These are phyloP conservation scores for Albophoma yamanashiensis DNA, from an alignment of 2,329 filamentous ascomycete genomes.

Conservation along the genomic window DNA sequence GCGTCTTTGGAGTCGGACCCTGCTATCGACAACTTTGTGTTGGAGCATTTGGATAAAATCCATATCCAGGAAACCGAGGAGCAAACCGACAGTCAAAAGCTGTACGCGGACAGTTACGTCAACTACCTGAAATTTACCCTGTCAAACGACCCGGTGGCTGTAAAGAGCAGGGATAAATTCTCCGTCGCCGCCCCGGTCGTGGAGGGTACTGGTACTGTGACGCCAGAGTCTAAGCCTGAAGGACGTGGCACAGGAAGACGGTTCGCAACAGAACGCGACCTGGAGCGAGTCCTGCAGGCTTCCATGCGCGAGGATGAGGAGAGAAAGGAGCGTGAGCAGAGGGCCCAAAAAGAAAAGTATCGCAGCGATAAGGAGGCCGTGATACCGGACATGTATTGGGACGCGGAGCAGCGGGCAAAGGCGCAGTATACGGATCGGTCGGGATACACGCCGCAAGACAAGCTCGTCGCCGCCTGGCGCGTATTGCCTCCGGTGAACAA, in stretches of 20 bases:
- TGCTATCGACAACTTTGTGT: constrained; percentile 33
- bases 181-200: constrained; percentile 25
- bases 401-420: constrained; percentile 45
- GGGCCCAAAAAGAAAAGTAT: constrained; percentile 56
- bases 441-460: constrained; percentile 52
- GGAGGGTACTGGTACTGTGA: constrained; percentile 22
- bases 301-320: constrained; percentile 63
- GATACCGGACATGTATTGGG: constrained; percentile 61
- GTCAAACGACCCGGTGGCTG: constrained; percentile 42
- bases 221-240: constrained; percentile 47
- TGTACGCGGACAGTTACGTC: constrained; percentile 37
- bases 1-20: constrained; percentile 28
- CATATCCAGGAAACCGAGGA: constrained; percentile 22
- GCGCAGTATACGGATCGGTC: constrained; percentile 54
- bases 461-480: constrained; percentile 59
- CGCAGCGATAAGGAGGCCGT: constrained; percentile 68
- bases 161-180: constrained; percentile 46
- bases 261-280: constrained; percentile 61
- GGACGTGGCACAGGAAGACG: constrained; percentile 41
- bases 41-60: constrained; percentile 32
- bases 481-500: constrained; percentile 64
- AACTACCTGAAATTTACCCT: constrained; percentile 44
- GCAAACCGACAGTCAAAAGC: constrained; percentile 26
- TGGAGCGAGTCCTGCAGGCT: constrained; percentile 61
- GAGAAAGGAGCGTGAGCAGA: constrained; percentile 53